Percentiles rank a stretch among this genome's conserved stretches.
Conservation (phyloP, 805 yeast species). For the Saccharomycopsis lassenensis region DNA sequence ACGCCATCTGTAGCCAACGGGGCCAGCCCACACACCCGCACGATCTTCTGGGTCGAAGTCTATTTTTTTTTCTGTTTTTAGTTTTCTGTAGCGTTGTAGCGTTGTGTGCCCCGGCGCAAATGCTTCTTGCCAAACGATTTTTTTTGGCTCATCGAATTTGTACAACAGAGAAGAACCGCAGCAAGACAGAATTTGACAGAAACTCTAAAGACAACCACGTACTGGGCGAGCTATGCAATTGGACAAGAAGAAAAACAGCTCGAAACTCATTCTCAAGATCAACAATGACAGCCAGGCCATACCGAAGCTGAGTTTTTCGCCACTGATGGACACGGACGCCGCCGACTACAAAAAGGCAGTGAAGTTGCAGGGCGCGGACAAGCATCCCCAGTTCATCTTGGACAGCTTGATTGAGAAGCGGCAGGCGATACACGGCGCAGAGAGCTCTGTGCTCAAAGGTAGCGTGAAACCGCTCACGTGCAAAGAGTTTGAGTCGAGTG, state of each 20-base stretch:
- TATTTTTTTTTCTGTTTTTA: too few species aligned
- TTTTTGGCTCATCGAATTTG: too few species aligned
- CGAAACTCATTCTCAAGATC: conserved; percentile 12
- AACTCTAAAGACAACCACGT: too few species aligned
- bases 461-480: conserved; percentile 12
- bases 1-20: too few species aligned
- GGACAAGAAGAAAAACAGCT: conserved; percentile 2
- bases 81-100: too few species aligned
- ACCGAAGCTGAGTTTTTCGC: conserved; percentile 10
- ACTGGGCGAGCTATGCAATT: too few species aligned
- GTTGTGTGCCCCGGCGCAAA: too few species aligned
- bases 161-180: too few species aligned
- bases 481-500: conserved; percentile 16
- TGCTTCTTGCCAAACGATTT: too few species aligned
- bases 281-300: conserved; percentile 12
- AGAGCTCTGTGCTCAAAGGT: conserved; percentile 3
- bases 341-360: neutral
- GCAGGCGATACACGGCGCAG: conserved; percentile 16
- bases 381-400: conserved; percentile 15
- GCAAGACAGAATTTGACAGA: too few species aligned
- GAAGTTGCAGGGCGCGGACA: conserved; percentile 4
- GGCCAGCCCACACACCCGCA: too few species aligned
- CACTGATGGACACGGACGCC: neutral
- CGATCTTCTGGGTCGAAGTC: too few species aligned
- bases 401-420: conserved; percentile 13